These are phyloP conservation scores for Afroboletus lepidellus DNA, from an alignment of 1,284 basidiomycete species.

Conservation along the genomic window DNA sequence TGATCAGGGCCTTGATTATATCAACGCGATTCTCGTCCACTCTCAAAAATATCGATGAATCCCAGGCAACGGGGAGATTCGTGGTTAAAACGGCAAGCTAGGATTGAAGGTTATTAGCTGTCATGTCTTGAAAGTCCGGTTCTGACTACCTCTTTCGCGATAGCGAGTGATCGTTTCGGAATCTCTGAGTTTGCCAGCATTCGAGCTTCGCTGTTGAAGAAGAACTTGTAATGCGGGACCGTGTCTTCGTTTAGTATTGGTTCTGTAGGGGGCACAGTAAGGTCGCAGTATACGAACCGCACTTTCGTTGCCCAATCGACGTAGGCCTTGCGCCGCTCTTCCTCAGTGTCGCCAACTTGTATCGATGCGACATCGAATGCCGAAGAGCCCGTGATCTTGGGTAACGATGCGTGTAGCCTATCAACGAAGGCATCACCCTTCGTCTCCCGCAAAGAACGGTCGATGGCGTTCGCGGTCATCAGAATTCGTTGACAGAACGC, in stretches of 20 bases:
- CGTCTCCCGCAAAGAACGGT: conserved; percentile 78
- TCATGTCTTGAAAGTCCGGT: conserved; percentile 6
- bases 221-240: conserved; percentile 73
- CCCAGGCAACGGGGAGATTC: conserved; percentile 85
- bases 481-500: conserved; percentile 79
- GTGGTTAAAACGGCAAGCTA: conserved; percentile 88
- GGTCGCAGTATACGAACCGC: conserved; percentile 87
- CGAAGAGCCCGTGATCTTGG: conserved; percentile 59
- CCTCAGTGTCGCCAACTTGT: conserved; percentile 57
- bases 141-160: conserved; percentile 80
- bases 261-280: conserved; percentile 48
- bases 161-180: conserved; percentile 84
- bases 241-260: conserved; percentile 37
- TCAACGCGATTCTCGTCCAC: conserved; percentile 88
- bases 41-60: conserved; percentile 85
- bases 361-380: conserved; percentile 41
- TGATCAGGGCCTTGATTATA: conserved; percentile 87
- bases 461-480: conserved; percentile 75
- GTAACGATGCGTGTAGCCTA: conserved; percentile 71
- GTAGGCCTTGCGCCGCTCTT: conserved; percentile 68
- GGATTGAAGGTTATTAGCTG: conserved; percentile 1
- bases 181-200: conserved; percentile 78
- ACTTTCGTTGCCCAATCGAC: conserved; percentile 77
- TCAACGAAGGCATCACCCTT: conserved; percentile 83
- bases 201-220: conserved; percentile 75